Evolutionary conservation across 2,329 filamentous ascomycete species (phyloP).

Genomic region (Pseudocercospora crystallina): DNA sequence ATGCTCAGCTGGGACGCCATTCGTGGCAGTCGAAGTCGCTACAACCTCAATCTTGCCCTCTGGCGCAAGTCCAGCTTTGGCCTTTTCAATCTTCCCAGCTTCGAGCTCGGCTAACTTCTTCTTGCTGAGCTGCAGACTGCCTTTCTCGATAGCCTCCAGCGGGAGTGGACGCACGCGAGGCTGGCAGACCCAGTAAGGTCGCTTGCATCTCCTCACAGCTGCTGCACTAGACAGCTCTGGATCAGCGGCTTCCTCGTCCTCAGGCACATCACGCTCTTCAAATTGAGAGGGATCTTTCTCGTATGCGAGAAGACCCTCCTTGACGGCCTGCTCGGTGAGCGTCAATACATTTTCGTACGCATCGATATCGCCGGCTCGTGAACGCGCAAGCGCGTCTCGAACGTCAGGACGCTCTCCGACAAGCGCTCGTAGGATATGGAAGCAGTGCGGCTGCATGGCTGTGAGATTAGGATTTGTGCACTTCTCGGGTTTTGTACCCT

Average conservation of each 20-base stretch:
- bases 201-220: constrained; percentile 69
- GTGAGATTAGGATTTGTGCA: constrained; percentile 65
- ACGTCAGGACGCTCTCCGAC: constrained; percentile 79
- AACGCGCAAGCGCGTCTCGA: constrained; percentile 75
- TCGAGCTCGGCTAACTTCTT: constrained; percentile 33
- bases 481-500: constrained; percentile 46
- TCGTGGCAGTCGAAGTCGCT: background rate
- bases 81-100: constrained; percentile 29
- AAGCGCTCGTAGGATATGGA: constrained; percentile 83
- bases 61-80: constrained; percentile 28
- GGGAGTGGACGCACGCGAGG: constrained; percentile 83
- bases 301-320: constrained; percentile 69
- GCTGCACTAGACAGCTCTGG: constrained; percentile 45
- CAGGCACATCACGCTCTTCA: constrained; percentile 25
- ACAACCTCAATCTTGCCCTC: constrained; percentile 32
- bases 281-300: constrained; percentile 44
- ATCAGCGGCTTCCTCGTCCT: constrained; percentile 23
- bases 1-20: background rate
- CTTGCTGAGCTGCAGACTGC: constrained; percentile 35
- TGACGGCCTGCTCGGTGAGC: constrained; percentile 74
- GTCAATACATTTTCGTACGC: constrained; percentile 74
- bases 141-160: constrained; percentile 65
- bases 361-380: constrained; percentile 67
- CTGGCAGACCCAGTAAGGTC: constrained; percentile 89
- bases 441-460: constrained; percentile 87